Evolutionary conservation across 2,329 filamentous ascomycete species (phyloP).

Genomic region (Trichoderma harzianum): DNA sequence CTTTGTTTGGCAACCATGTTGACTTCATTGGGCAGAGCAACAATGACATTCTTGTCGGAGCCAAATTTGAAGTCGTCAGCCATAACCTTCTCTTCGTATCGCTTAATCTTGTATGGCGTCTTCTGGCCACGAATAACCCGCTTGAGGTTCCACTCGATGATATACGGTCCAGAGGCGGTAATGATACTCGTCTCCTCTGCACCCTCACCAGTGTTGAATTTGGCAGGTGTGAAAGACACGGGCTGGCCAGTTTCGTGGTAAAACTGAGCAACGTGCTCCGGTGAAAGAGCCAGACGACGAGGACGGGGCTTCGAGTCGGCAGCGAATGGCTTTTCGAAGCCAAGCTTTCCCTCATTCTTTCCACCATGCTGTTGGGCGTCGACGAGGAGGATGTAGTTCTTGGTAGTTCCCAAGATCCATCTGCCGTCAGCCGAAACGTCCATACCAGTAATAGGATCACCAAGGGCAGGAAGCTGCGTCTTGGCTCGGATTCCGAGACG

Average conservation of each 20-base stretch:
- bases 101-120: conserved; percentile 93
- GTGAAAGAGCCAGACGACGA: conserved; percentile 81
- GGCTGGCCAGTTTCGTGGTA: conserved; percentile 90
- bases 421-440: conserved; percentile 94
- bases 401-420: conserved; percentile 92
- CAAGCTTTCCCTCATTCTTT: conserved; percentile 97
- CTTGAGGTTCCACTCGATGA: conserved; percentile 93
- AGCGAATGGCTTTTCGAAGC: conserved; percentile 89
- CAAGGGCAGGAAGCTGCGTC: conserved; percentile 91
- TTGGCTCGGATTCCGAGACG: conserved; percentile 95
- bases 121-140: conserved; percentile 78
- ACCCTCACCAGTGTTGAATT: conserved; percentile 87
- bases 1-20: conserved; percentile 91
- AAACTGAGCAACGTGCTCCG: conserved; percentile 93
- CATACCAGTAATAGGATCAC: conserved; percentile 89
- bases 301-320: conserved; percentile 94
- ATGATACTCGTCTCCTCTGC: conserved; percentile 89
- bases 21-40: conserved; percentile 93
- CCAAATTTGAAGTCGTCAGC: conserved; percentile 98
- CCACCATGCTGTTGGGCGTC: conserved; percentile 87
- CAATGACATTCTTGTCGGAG: conserved; percentile 96
- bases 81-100: conserved; percentile 92
- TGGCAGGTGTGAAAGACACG: conserved; percentile 83
- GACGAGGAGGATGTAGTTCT: conserved; percentile 90
- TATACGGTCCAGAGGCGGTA: conserved; percentile 92